Evolutionary conservation across 192 early-diverging fungal genomes (phyloP).

Genomic region (Glomus cerebriforme): DNA sequence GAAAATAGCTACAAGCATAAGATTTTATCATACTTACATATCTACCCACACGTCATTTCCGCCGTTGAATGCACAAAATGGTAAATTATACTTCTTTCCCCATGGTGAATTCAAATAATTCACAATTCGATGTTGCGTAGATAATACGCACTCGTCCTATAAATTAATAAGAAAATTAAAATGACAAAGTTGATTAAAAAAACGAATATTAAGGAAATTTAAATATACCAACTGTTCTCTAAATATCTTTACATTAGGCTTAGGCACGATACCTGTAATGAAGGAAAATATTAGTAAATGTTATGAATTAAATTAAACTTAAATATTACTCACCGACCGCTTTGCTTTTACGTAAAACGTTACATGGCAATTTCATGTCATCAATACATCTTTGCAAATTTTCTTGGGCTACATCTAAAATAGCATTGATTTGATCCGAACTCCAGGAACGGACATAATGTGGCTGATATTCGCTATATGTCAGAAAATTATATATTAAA

Average conservation of each 20-base stretch:
- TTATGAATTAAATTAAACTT: not conserved
- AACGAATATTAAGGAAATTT: not conserved
- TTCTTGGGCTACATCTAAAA: slow-evolving; percentile 78
- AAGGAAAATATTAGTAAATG: not conserved
- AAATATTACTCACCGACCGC: slow-evolving; percentile 61
- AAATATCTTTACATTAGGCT: slow-evolving; percentile 54
- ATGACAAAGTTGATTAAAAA: not conserved
- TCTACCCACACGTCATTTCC: slow-evolving; percentile 92
- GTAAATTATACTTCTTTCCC: slow-evolving; percentile 61
- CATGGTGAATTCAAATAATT: slow-evolving; percentile 57
- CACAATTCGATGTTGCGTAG: slow-evolving; percentile 65
- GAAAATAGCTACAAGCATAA: not conserved
- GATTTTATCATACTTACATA: slow-evolving; percentile 49
- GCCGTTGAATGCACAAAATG: slow-evolving; percentile 94
- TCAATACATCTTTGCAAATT: slow-evolving; percentile 61
- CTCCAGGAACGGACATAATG: slow-evolving; percentile 52
- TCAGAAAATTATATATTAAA: not conserved
- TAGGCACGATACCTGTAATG: slow-evolving; percentile 55
- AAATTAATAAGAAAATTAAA: slow-evolving; percentile 13
- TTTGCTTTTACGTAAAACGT: slow-evolving; percentile 73
- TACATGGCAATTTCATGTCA: slow-evolving; percentile 68
- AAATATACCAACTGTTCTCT: slow-evolving; percentile 67
- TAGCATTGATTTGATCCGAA: slow-evolving; percentile 52
- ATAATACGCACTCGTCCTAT: slow-evolving; percentile 80
- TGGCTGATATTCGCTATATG: slow-evolving; percentile 47